Base-by-base conservation (phyloP, 805 yeast species). In the Nakazawaea anatomiae region DNA sequence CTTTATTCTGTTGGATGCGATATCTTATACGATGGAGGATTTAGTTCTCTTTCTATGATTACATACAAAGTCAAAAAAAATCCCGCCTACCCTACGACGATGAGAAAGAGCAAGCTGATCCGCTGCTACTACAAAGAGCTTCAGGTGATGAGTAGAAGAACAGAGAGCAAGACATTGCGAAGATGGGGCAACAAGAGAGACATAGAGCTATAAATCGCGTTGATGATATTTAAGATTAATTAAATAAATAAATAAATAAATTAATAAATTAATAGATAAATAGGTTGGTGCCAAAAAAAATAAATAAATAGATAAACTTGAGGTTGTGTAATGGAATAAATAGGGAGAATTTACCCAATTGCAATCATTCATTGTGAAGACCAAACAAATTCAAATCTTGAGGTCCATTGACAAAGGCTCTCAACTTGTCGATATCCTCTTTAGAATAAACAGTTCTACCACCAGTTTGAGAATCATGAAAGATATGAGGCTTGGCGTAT, bases 401-500 rank as follows among this genome's bases (percentile, higher is more conserved):
- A 30, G 72, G 71, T 31, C 69, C 60, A 56, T 67, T 66, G 47
- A 69, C 73, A 54, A 59, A 67, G 47, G 60, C 66, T 55, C 72
- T 61, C 46, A 69, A 58, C 53, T 67, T 69, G 35, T 57, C 60
- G 41, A 69, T 53, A 42, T 65, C 72, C 48, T 69, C 72, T 51
- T 59, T 65, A 49, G 64, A 65, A 53, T 67, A 69, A 43, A 69
- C 71, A 27, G 72, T 67, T 58, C 73, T 65, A 50, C 67, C 66
- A 52, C 57, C 50, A 29, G 64, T 56, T 55, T 69, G 72, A n/a
- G 73, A 68, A 32, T 68, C 56, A 9, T 67, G 61, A 30, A 54
- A 46, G 46, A 69, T 68, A 52, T 65, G 67, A 27, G 71, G 66
- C 52, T 68, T 69, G 44, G 63, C 68, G 58, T 76, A 77, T 47